Evolutionary conservation across 192 early-diverging fungal genomes (phyloP).

Genomic region (Pecoramyces ruminantium): DNA sequence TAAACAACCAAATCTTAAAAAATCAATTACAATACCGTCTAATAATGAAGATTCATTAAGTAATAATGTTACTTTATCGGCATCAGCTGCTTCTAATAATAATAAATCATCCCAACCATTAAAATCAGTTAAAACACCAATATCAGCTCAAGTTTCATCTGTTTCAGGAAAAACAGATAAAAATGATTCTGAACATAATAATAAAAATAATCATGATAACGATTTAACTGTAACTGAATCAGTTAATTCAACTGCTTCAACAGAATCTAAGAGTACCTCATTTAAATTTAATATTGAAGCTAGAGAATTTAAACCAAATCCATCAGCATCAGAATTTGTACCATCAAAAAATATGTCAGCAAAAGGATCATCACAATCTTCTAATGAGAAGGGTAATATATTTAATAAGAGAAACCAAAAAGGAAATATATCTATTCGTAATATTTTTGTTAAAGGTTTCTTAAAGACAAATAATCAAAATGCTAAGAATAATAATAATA

Average conservation of each 20-base stretch:
- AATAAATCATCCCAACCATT: not conserved
- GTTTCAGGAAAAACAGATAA: not conserved
- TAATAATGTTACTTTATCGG: not conserved
- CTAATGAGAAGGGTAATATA: not conserved
- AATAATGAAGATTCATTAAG: not conserved
- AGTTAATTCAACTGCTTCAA: constrained; percentile 1
- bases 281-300: constrained; percentile 63
- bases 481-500: constrained; percentile 6
- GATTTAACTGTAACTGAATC: not conserved
- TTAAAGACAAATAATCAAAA: not conserved
- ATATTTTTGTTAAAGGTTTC: not conserved
- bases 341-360: constrained; percentile 25
- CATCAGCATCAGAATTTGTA: constrained; percentile 45
- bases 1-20: not conserved
- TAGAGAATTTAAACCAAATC: constrained; percentile 59
- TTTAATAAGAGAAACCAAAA: constrained; percentile 1
- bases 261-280: constrained; percentile 5
- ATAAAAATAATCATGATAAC: constrained; percentile 2
- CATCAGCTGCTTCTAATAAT: not conserved
- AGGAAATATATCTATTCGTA: not conserved
- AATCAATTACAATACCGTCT: not conserved
- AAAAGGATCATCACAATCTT: not conserved
- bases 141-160: not conserved
- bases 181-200: constrained; percentile 2
- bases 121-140: constrained; percentile 1